Base-by-base conservation (phyloP, 805 yeast genomes). In the Nakazawaea ernobii region DNA sequence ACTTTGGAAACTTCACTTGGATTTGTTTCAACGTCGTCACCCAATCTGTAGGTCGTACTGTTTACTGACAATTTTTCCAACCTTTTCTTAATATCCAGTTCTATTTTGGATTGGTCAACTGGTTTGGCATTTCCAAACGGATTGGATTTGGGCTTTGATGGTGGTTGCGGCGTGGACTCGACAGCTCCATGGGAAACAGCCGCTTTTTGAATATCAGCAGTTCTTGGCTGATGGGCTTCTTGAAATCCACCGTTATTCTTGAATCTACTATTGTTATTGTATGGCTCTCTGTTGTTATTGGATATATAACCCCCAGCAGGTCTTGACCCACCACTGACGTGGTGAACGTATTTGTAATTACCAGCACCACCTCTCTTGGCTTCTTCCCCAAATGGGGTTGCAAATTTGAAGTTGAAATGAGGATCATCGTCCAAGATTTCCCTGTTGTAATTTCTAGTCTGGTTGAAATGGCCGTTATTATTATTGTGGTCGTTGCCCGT, bases 41-140 rank as follows among this genome's bases (percentile, higher is more conserved):
- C 64, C 30, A 61, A 32, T 39, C 57, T 59, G 51, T 58, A 64
- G 13, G 69, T 66, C 1, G 80, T 76, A 43, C 70, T 68, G 50
- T 75, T 78, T 29, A 77, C 68, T 32, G 70, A 71, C 39, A 74
- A 53, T 30, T 62, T 59, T 11, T 64, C 58, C 48, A 77, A 60
- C 47, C 65, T 65, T 47, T 73, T 71, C 50, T 84, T 91, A 20
- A 84, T 66, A 56, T 85, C 92, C 40, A 72, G 66, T 54, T 78
- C 80, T 53, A 77, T 81, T 26, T 86, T 71, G 20, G 81, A 68
- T 2, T 85, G 79, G 61, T 88, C 96, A 6, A 88, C 92, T 1
- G 96, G 96, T 64, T 80, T 86, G 1, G 96, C 96, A 4, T 76
- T 68, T 0, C 96, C 96, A 68, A 89, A 88, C 3, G 94, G 90